phyloP scores from a whole-genome alignment of 306 rosid species.

The Cicer pinnatifidum region DNA sequence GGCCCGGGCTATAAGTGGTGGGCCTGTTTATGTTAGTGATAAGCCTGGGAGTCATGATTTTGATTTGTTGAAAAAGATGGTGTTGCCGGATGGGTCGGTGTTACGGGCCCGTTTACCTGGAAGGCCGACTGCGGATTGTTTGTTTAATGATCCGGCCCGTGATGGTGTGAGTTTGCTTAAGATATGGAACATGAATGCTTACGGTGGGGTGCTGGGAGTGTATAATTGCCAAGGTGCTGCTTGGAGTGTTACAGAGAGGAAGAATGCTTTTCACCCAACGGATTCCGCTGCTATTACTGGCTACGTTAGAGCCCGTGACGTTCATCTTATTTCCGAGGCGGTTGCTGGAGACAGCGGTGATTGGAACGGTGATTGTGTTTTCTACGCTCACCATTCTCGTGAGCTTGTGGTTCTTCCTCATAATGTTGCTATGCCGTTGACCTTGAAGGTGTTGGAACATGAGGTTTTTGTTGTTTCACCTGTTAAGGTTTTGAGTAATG shows the following conservation, averaged over 20 bases:
- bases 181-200: constrained; percentile 94
- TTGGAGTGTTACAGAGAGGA: constrained; percentile 68
- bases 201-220: constrained; percentile 76
- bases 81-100: constrained; percentile 80
- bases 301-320: constrained; percentile 66
- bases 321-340: constrained; percentile 63
- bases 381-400: constrained; percentile 52
- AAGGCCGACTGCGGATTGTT: constrained; percentile 82
- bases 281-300: constrained; percentile 61
- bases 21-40: constrained; percentile 92
- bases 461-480: constrained; percentile 79
- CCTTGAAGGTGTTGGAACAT: constrained; percentile 75
- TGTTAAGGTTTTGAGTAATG: constrained; percentile 56
- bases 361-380: constrained; percentile 81
- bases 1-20: constrained; percentile 91
- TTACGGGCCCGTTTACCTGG: constrained; percentile 86
- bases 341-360: constrained; percentile 16
- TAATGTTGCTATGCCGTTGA: constrained; percentile 70
- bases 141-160: constrained; percentile 82
- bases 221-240: constrained; percentile 99
- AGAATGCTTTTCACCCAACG: constrained; percentile 68
- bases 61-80: constrained; percentile 71
- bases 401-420: constrained; percentile 63
- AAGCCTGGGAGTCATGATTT: constrained; percentile 85
- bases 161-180: constrained; percentile 81